Conservation (phyloP, 2,329 filamentous ascomycete species). For the Dactylonectria macrodidyma region DNA sequence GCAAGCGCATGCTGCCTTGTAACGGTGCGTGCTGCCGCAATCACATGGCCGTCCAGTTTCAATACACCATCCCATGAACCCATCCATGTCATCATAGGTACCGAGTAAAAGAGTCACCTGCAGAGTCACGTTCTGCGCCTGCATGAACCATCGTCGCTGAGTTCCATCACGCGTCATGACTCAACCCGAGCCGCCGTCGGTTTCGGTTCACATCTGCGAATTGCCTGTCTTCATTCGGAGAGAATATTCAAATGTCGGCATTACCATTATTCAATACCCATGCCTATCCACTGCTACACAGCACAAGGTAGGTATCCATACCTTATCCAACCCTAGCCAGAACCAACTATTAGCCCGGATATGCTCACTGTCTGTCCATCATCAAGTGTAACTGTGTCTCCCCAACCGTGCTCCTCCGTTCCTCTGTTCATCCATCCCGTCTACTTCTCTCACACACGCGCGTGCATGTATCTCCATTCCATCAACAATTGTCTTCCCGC, state of each 20-base stretch:
- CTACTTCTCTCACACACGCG: slow-evolving; percentile 28
- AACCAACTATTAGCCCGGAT: slow-evolving; percentile 21
- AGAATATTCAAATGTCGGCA: slow-evolving; percentile 37
- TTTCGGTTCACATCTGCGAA: neutral
- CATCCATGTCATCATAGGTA: slow-evolving; percentile 34
- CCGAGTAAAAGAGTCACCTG: slow-evolving; percentile 24
- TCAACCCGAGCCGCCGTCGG: slow-evolving; percentile 4
- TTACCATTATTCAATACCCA: slow-evolving; percentile 52
- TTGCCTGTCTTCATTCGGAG: slow-evolving; percentile 1
- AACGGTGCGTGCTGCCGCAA: neutral
- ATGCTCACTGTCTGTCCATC: neutral
- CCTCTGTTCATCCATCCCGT: slow-evolving; percentile 10
- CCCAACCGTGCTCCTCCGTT: too few species aligned
- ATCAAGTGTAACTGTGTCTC: slow-evolving; percentile 22
- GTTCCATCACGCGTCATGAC: slow-evolving; percentile 37
- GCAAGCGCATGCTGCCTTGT: neutral
- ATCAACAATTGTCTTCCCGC: slow-evolving; percentile 20
- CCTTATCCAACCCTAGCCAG: slow-evolving; percentile 42
- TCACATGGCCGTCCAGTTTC: slow-evolving; percentile 26
- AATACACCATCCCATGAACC: slow-evolving; percentile 9
- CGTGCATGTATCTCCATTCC: slow-evolving; percentile 21
- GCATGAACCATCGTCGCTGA: slow-evolving; percentile 31
- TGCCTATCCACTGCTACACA: slow-evolving; percentile 32
- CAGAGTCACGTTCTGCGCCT: slow-evolving; percentile 40
- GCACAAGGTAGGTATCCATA: slow-evolving; percentile 23